Evolutionary conservation across 2,329 filamentous ascomycete genomes (phyloP).

Genomic region (Nothopassalora personata): DNA sequence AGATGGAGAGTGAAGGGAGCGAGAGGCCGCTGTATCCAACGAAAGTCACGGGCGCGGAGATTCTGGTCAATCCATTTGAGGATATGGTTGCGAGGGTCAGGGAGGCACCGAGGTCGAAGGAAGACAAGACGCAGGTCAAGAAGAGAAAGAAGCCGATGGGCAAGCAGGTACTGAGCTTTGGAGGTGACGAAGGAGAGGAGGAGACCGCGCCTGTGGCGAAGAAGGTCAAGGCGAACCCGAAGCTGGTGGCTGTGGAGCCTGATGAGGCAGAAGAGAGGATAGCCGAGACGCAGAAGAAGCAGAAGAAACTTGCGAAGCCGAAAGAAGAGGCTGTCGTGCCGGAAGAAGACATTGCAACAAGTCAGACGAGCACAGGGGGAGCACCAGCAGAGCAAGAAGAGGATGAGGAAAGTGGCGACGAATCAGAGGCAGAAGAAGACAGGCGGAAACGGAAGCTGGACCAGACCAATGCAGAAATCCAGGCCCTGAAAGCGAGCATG

Average conservation of each 20-base stretch:
- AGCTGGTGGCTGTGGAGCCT: conserved; percentile 54
- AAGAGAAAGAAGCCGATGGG: conserved; percentile 64
- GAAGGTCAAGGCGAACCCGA: conserved; percentile 73
- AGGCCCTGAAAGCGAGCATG: conserved; percentile 75
- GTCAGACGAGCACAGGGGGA: neutral
- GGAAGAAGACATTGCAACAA: conserved; percentile 4
- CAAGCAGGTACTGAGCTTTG: conserved; percentile 75
- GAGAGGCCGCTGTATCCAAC: conserved; percentile 84
- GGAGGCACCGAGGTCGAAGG: conserved; percentile 47
- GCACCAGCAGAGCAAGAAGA: neutral
- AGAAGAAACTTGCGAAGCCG: conserved; percentile 9
- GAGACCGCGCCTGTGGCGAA: conserved; percentile 60
- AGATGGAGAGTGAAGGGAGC: conserved; percentile 60
- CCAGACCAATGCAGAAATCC: conserved; percentile 72
- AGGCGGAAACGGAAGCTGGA: conserved; percentile 45
- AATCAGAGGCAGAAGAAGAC: conserved; percentile 22
- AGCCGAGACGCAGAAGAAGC: conserved; percentile 19
- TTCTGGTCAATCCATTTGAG: conserved; percentile 75
- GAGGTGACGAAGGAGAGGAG: conserved; percentile 56
- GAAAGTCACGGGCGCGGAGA: conserved; percentile 67
- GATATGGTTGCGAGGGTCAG: conserved; percentile 69
- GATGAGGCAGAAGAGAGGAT: conserved; percentile 24
- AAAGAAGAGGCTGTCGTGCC: conserved; percentile 10
- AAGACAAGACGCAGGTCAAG: conserved; percentile 52
- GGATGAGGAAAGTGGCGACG: conserved; percentile 11